These are phyloP conservation scores for Penicillium sp. DNA, from an alignment of 2,329 filamentous ascomycete species.

Conservation along the genomic window DNA sequence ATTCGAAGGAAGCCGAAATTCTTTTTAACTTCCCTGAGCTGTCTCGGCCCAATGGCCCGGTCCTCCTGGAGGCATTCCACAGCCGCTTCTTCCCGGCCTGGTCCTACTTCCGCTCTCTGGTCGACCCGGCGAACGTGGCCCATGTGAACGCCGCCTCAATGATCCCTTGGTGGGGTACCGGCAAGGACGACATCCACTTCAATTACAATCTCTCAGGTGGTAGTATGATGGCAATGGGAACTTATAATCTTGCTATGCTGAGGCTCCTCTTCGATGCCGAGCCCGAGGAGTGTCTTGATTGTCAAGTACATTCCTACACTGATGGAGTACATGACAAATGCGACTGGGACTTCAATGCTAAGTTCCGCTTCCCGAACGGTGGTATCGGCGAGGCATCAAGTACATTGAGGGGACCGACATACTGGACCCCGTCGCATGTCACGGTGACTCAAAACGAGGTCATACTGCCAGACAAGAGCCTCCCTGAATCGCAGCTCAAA, in stretches of 20 bases:
- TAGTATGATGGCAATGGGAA: constrained; percentile 36
- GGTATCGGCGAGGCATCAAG: too few relatives aligned
- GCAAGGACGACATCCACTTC: constrained; percentile 45
- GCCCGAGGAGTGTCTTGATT: constrained; percentile 37
- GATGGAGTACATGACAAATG: too few relatives aligned
- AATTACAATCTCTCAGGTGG: constrained; percentile 45
- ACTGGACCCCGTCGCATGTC: too few relatives aligned
- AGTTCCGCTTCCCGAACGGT: not conserved
- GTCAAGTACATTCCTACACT: constrained; percentile 14
- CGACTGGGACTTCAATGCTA: not conserved
- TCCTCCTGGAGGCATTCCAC: constrained; percentile 55
- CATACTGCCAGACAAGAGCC: constrained; percentile 7
- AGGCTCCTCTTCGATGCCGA: constrained; percentile 41
- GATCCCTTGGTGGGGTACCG: constrained; percentile 33
- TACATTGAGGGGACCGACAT: too few relatives aligned
- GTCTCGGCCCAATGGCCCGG: constrained; percentile 35
- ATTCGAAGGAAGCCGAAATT: constrained; percentile 43
- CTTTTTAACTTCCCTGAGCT: constrained; percentile 43
- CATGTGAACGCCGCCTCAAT: constrained; percentile 41
- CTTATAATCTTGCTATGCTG: constrained; percentile 41
- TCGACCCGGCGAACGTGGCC: constrained; percentile 19
- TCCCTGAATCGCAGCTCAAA: too few relatives aligned
- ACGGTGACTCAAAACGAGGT: not conserved
- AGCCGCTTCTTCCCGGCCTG: constrained; percentile 51
- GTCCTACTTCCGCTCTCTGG: constrained; percentile 34